These are phyloP conservation scores for Coniophora puteana DNA, from an alignment of 1,284 basidiomycete genomes.

Conservation along the genomic window DNA sequence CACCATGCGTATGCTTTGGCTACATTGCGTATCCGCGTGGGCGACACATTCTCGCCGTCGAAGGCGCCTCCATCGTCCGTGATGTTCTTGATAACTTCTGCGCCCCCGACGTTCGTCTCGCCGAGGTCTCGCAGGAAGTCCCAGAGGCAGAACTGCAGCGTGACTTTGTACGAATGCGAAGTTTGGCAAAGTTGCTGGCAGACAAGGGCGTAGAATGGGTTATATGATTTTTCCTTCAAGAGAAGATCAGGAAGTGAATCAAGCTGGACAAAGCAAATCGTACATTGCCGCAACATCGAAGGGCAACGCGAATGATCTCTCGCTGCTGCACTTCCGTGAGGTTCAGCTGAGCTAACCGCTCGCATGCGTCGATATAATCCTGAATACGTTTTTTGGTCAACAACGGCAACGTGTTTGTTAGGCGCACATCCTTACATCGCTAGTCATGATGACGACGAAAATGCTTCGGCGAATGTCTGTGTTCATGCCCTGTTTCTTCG, in stretches of 20 bases:
- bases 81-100: constrained; percentile 67
- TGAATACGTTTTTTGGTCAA: too few relatives aligned
- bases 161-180: constrained; percentile 85
- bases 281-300: constrained; percentile 94
- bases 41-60: constrained; percentile 55
- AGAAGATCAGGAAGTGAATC: constrained; percentile 1
- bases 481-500: constrained; percentile 96
- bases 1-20: constrained; percentile 84
- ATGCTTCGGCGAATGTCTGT: constrained; percentile 90
- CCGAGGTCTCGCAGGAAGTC: constrained; percentile 94
- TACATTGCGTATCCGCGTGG: constrained; percentile 56
- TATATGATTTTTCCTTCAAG: constrained; percentile 83
- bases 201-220: constrained; percentile 94
- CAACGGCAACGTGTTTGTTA: background rate
- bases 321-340: constrained; percentile 90
- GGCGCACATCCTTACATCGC: constrained; percentile 58
- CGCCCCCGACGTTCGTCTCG: constrained; percentile 79
- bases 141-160: constrained; percentile 96
- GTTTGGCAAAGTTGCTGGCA: constrained; percentile 69
- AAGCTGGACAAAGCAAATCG: constrained; percentile 5
- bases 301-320: constrained; percentile 87
- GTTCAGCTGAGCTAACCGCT: constrained; percentile 78
- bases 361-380: constrained; percentile 95
- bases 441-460: constrained; percentile 93
- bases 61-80: constrained; percentile 44